These are phyloP conservation scores for Penicillium silybi DNA, from an alignment of 495 filamentous ascomycete genomes.

Conservation along the genomic window DNA sequence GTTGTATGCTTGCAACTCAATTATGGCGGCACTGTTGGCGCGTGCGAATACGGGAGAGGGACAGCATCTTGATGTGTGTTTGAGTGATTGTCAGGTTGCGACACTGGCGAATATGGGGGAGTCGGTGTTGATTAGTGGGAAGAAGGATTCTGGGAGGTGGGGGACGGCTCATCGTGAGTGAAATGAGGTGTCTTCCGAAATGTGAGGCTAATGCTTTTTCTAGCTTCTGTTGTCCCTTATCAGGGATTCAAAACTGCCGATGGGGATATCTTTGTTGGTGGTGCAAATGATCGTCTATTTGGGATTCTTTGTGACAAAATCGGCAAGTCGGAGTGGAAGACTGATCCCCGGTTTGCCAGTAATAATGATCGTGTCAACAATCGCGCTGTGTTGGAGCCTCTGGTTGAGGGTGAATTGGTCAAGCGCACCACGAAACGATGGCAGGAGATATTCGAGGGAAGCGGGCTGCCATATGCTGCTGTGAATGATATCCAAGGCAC, in stretches of 20 bases:
- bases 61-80: slow-evolving; percentile 82
- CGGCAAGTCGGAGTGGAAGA: slow-evolving; percentile 69
- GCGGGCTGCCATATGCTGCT: slow-evolving; percentile 87
- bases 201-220: not conserved
- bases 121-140: slow-evolving; percentile 78
- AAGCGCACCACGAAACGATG: slow-evolving; percentile 81
- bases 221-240: slow-evolving; percentile 91
- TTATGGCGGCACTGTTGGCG: slow-evolving; percentile 83
- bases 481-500: slow-evolving; percentile 84
- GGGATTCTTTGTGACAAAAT: slow-evolving; percentile 78
- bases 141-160: slow-evolving; percentile 81
- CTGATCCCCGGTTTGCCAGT: slow-evolving; percentile 63
- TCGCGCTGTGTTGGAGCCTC: slow-evolving; percentile 62
- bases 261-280: slow-evolving; percentile 83
- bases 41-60: slow-evolving; percentile 64
- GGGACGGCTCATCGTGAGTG: slow-evolving; percentile 85
- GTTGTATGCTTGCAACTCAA: slow-evolving; percentile 81
- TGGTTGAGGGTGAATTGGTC: slow-evolving; percentile 67
- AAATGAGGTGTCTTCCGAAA: not conserved
- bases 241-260: slow-evolving; percentile 82
- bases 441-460: slow-evolving; percentile 77
- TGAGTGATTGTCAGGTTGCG: slow-evolving; percentile 90
- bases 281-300: slow-evolving; percentile 87
- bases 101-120: slow-evolving; percentile 88
- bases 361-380: slow-evolving; percentile 78